Evolutionary conservation across 140 eudicot species (phyloP), one percentile per base, ranked within the genome.

Genomic region (Artemisia princeps): DNA sequence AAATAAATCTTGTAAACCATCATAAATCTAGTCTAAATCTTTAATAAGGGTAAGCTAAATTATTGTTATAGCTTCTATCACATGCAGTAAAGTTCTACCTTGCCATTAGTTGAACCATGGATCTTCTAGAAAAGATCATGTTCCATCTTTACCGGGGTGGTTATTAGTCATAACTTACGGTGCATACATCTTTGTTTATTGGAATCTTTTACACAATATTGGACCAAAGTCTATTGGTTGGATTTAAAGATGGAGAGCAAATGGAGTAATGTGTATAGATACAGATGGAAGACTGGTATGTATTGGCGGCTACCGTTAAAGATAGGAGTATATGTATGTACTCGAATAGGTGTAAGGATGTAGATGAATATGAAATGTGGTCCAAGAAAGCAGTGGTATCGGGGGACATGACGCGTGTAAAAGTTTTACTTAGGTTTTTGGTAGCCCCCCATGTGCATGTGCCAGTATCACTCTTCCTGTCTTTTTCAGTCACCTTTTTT

Each of bases 391-490:
- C 58, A 28, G 60, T 4, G 71, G 7, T 53, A 37, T 70, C 57
- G 48, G 73, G 83, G 86, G 80, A 10, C 44, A 5, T 42, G 83
- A 77, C 85, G 72, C 80, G 80, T 74, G 86, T 67, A n/a, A 50
- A 64, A 68, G 37, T 23, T 45, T 17, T 17, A 24, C 65, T 63
- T 62, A 33, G 67, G 69, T 80, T 68, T 33, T 68, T 52, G 19
- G 58, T n/a, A 68, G 60, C 83, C 55, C 65, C 83, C 86, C 86
- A 81, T 81, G 86, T 81, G 83, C 74, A 68, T 6, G 3, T 72
- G 70, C 76, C 70, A 40, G 76, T 62, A 71, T 30, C 19, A 60
- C 53, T 13, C 46, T 68, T 30, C 62, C 63, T 51, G 72, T 71
- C 81, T 48, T 62, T 75, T 57, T 62, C 76, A 65, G 12, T 66